phyloP scores from a whole-genome alignment of 306 rosid genomes.

The Fragaria nilgerrensis region DNA sequence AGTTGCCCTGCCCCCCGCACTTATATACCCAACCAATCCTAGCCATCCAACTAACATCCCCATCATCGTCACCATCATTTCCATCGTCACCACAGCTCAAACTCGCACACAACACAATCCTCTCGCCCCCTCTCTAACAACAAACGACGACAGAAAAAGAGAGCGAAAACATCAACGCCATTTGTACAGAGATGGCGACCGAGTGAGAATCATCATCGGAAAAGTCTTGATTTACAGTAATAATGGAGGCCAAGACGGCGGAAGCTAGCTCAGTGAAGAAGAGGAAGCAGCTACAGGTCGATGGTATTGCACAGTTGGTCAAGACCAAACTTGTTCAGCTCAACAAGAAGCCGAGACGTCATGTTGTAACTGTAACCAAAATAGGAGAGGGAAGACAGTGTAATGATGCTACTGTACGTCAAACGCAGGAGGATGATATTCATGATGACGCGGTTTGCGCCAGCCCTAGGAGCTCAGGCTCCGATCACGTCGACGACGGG shows the following conservation, averaged over 20 bases:
- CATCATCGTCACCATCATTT: conserved; percentile 35
- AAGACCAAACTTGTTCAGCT: conserved; percentile 3
- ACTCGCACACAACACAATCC: conserved; percentile 20
- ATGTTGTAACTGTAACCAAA: conserved; percentile 3
- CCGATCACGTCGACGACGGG: conserved; percentile 24
- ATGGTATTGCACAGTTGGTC: conserved; percentile 19
- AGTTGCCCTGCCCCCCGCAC: conserved; percentile 22
- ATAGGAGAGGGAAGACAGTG: conserved; percentile 11
- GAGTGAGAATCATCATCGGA: background rate
- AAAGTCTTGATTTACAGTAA: background rate
- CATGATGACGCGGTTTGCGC: background rate
- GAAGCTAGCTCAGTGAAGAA: conserved; percentile 39
- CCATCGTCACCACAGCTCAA: conserved; percentile 39
- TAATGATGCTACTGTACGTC: background rate
- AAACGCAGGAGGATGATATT: background rate
- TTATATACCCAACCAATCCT: conserved; percentile 43
- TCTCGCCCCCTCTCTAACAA: conserved; percentile 20
- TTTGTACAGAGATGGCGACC: background rate
- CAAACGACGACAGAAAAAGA: conserved; percentile 35
- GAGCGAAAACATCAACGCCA: conserved; percentile 17
- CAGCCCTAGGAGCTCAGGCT: conserved; percentile 31
- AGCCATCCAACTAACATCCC: conserved; percentile 40
- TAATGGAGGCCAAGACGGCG: background rate
- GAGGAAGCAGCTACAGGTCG: conserved; percentile 35
- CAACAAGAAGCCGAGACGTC: conserved; percentile 22